Evolutionary conservation across 2,329 filamentous ascomycete genomes (phyloP), one percentile per base, ranked within the genome.

Genomic region (Paecilomyces formosus): DNA sequence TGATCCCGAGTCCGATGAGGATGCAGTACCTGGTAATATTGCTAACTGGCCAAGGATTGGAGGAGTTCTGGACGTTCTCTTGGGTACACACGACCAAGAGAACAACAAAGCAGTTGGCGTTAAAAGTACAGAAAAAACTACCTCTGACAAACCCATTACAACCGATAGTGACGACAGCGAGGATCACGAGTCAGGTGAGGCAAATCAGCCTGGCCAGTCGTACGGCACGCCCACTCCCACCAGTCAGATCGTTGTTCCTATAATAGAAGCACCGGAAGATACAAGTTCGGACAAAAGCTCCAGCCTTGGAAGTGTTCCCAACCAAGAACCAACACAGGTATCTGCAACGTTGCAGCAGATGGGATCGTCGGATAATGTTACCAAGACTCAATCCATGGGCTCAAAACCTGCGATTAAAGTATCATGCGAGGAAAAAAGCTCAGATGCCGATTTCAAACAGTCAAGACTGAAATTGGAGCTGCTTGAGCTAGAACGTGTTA

Each of bases 401-500:
- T 30, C 35, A 13, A 21, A 39, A 56, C 26, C 15, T 21, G n/a
- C 35, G 8, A 54, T 15, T 18, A 54, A 15, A 8, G 15, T 12
- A 31, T 11, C 12, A 8, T 11, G 15, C 9, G 33, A 54, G 53
- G 11, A 22, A 11, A 57, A 55, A 15, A 58, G 51, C 13, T 56
- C 64, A 28, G 62, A 62, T 30, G 54, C 62, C 45, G 68, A 64
- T 53, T 70, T 74, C 62, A 77, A 77, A 50, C 72, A 76, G 21
- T 72, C 84, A 1, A 85, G 84, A 65, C 75, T 94, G 15, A 82
- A 79, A 61, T 75, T 94, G n/a, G 85, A 89, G 59, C 85, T 81
- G 1, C 77, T 94, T 9, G 89, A 92, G 72, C 78, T 94, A 1
- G 89, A 94, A 72, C 83, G 88, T 24, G 82, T 93, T 2, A 82